Base-by-base conservation (phyloP, 23 red algal species). In the Gracilaria vermiculophylla region DNA sequence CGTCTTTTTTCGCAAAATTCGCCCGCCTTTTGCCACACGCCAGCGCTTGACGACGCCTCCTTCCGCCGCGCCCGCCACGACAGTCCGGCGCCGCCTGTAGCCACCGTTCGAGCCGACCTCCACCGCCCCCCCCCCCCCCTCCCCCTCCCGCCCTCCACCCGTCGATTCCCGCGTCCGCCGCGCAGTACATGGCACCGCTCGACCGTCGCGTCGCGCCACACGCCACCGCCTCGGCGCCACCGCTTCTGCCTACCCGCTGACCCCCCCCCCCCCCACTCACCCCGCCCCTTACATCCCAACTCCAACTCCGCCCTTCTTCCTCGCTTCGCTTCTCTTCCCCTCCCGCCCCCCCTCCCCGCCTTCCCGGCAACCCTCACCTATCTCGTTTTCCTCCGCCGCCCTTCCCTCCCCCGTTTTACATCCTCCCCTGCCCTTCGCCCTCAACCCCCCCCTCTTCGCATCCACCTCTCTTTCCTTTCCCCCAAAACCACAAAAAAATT, bases 61-160 rank as follows among this genome's bases (percentile, higher is more conserved):
- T 74, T 27, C 19, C 29, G 29, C 5, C 60, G 34, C 60, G 7
- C 5, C 32, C 69, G n/a, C 69, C 43, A 27, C 48, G 24, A 24
- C 25, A 34, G 15, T 27, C 28, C 43, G 23, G 7, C 28, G 7
- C 34, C 11, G 6, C 60, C 29, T 11, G 10, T 23, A n/a, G 9
- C 21, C 23, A 15, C 71, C n/a, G n/a, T n/a, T n/a, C n/a, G n/a
- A n/a, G n/a, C 0, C 71, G 11, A 32, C 37, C 71, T 53, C 33
- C 71, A 47, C 28, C 42, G 74, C 74, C 0, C 42, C 54, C 71
- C 74, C 43, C 33, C 74, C 12, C 15, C 42, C 0, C 74, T 20
- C 71, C 43, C 74, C 33, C 74, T 52, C 15, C 74, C 74, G 35
- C 74, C 74, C 32, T 44, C 15, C 74, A 41, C 32, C 74, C 74